These are phyloP conservation scores for Aristolochia californica DNA, from an alignment of 164 flowering plant species.

Conservation along the genomic window DNA sequence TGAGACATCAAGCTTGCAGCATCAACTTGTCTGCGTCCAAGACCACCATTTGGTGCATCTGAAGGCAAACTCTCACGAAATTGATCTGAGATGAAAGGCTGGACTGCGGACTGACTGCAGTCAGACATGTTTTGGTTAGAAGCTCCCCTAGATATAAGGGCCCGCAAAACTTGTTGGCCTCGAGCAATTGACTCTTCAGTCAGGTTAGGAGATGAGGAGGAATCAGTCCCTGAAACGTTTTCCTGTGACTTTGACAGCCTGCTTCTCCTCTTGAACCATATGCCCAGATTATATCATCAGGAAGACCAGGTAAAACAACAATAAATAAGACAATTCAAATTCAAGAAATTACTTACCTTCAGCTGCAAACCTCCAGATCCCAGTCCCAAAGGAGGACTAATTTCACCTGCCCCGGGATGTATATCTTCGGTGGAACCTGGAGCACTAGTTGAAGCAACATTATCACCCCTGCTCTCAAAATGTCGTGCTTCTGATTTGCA, in stretches of 20 bases:
- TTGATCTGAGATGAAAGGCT: slow-evolving; percentile 16
- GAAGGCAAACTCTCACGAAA: slow-evolving; percentile 9
- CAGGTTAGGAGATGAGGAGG: slow-evolving; percentile 2
- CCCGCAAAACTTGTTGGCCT: slow-evolving; percentile 36
- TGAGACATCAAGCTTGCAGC: slow-evolving; percentile 56
- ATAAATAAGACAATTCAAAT: not conserved
- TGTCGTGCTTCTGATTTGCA: not conserved
- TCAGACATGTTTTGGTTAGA: slow-evolving; percentile 16
- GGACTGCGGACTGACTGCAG: slow-evolving; percentile 15
- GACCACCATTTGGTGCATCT: slow-evolving; percentile 22
- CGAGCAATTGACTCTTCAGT: slow-evolving; percentile 11
- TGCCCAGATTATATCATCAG: not conserved
- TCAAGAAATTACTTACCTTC: slow-evolving; percentile 38
- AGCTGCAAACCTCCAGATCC: slow-evolving; percentile 79
- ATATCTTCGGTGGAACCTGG: slow-evolving; percentile 17
- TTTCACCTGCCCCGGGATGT: slow-evolving; percentile 18
- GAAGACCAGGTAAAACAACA: not conserved
- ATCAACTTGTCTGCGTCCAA: slow-evolving; percentile 26
- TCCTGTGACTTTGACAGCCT: slow-evolving; percentile 26
- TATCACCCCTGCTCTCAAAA: slow-evolving; percentile 24
- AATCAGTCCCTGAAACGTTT: slow-evolving; percentile 19
- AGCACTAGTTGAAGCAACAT: slow-evolving; percentile 12
- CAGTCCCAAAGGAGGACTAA: slow-evolving; percentile 64
- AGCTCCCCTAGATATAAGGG: slow-evolving; percentile 33
- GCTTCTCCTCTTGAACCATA: slow-evolving; percentile 28